Conservation (phyloP, 192 early-diverging fungal genomes). For the Tieghemiomyces parasiticus region DNA sequence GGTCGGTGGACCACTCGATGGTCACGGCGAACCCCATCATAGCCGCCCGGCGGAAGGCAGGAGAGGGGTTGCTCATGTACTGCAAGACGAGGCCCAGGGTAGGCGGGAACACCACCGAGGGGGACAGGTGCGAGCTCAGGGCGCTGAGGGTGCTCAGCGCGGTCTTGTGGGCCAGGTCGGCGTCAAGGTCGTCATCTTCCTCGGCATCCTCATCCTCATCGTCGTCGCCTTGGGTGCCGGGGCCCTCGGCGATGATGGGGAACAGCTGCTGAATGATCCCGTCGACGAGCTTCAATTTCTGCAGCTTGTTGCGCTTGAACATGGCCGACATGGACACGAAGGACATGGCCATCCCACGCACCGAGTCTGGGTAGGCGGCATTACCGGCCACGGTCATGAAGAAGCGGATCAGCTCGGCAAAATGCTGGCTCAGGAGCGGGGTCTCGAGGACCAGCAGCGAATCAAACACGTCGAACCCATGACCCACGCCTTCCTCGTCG, state of each 20-base stretch:
- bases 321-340: slow-evolving; percentile 54
- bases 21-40: slow-evolving; percentile 75
- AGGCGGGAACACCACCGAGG: slow-evolving; percentile 74
- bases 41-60: slow-evolving; percentile 63
- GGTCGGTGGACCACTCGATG: slow-evolving; percentile 79
- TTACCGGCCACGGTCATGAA: slow-evolving; percentile 58
- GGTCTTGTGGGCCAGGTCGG: slow-evolving; percentile 62
- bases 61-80: slow-evolving; percentile 66
- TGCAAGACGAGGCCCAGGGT: slow-evolving; percentile 52
- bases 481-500: slow-evolving; percentile 61
- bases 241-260: slow-evolving; percentile 69
- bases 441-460: slow-evolving; percentile 62
- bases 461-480: slow-evolving; percentile 84
- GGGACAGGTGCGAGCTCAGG: slow-evolving; percentile 67
- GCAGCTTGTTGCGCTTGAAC: slow-evolving; percentile 64
- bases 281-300: slow-evolving; percentile 65
- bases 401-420: slow-evolving; percentile 69
- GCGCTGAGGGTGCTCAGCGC: slow-evolving; percentile 58
- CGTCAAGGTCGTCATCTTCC: slow-evolving; percentile 53
- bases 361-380: slow-evolving; percentile 42
- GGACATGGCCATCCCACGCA: slow-evolving; percentile 66
- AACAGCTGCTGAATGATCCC: slow-evolving; percentile 64
- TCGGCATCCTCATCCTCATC: slow-evolving; percentile 36
- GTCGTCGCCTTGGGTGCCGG: slow-evolving; percentile 30
- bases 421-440: slow-evolving; percentile 62